Percentiles rank a stretch among this genome's conserved stretches.
phyloP scores from a whole-genome alignment of 768 basidiomycete genomes.

The Leucosporidium creatinivorum region DNA sequence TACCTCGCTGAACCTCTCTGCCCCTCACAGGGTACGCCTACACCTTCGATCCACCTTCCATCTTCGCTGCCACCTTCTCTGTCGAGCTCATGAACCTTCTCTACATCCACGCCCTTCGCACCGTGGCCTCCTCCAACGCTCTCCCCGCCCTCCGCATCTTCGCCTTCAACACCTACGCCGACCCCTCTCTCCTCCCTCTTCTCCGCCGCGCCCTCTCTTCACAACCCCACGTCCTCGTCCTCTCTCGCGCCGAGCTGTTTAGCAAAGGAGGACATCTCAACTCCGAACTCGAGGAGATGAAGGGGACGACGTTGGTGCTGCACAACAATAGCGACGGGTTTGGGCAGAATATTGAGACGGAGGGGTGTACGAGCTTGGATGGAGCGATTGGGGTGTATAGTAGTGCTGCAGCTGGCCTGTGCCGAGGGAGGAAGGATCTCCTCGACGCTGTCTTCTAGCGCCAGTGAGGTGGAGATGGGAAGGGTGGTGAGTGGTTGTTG shows the following conservation, averaged over 20 bases:
- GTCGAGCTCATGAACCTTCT: conserved; percentile 20
- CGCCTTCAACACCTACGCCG: conserved; percentile 28
- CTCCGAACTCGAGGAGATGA: not conserved
- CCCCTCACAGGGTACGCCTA: conserved; percentile 24
- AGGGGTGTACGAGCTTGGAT: conserved; percentile 26
- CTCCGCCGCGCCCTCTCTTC: not conserved
- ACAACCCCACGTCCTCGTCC: not conserved
- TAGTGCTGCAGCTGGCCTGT: conserved; percentile 15
- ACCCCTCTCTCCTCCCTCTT: conserved; percentile 2
- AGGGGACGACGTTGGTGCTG: conserved; percentile 24
- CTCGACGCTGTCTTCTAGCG: not conserved
- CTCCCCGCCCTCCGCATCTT: conserved; percentile 21
- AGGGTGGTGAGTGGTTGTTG: too few species aligned
- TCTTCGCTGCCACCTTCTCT: conserved; percentile 28
- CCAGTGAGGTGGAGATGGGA: too few species aligned
- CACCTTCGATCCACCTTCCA: conserved; percentile 32
- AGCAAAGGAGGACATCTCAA: not conserved
- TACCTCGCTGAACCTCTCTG: not conserved
- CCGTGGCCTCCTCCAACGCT: not conserved
- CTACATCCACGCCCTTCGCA: conserved; percentile 6
- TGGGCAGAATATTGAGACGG: conserved; percentile 35
- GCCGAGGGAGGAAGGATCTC: conserved; percentile 15
- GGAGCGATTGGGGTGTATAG: conserved; percentile 22
- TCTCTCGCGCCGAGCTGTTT: conserved; percentile 3
- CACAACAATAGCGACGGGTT: conserved; percentile 35